Evolutionary conservation across 2,329 filamentous ascomycete genomes (phyloP).

Genomic region (Kalmusia sp.): DNA sequence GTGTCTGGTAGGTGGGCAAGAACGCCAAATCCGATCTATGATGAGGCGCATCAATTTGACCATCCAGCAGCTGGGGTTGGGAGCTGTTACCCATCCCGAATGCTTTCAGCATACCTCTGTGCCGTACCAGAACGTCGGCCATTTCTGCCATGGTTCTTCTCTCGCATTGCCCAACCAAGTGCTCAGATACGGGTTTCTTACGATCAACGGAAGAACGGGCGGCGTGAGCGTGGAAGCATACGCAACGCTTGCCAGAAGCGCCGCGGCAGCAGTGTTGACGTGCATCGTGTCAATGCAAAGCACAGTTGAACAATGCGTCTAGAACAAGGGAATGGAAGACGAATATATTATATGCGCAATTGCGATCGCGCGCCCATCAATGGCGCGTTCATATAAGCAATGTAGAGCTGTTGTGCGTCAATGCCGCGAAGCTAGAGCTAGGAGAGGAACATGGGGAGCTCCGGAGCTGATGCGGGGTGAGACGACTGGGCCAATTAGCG

Average conservation of each 20-base stretch:
- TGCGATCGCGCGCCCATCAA: conserved; percentile 3
- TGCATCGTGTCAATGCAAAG: conserved; percentile 35
- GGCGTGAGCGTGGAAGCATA: conserved; percentile 63
- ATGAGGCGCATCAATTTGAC: conserved; percentile 16
- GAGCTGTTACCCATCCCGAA: not conserved
- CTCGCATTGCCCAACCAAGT: conserved; percentile 70
- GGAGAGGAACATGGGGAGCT: conserved; percentile 22
- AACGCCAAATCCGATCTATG: conserved; percentile 66
- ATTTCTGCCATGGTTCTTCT: conserved; percentile 78
- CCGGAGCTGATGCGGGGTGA: conserved; percentile 32
- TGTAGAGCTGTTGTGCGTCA: conserved; percentile 10
- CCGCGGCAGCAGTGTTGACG: conserved; percentile 25
- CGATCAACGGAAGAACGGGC: conserved; percentile 58
- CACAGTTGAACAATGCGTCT: conserved; percentile 5
- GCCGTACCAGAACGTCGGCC: conserved; percentile 87
- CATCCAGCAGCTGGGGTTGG: not conserved
- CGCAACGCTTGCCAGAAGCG: conserved; percentile 52
- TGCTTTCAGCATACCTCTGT: conserved; percentile 57
- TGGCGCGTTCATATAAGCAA: conserved; percentile 3
- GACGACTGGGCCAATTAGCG: conserved; percentile 26
- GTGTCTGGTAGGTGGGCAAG: conserved; percentile 67
- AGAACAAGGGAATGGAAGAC: not conserved
- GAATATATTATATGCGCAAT: conserved; percentile 11
- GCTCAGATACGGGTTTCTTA: conserved; percentile 59
- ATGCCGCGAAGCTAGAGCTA: conserved; percentile 18